phyloP scores from a whole-genome alignment of 108 stramenopile genomes.

The Nitzschia sp. region DNA sequence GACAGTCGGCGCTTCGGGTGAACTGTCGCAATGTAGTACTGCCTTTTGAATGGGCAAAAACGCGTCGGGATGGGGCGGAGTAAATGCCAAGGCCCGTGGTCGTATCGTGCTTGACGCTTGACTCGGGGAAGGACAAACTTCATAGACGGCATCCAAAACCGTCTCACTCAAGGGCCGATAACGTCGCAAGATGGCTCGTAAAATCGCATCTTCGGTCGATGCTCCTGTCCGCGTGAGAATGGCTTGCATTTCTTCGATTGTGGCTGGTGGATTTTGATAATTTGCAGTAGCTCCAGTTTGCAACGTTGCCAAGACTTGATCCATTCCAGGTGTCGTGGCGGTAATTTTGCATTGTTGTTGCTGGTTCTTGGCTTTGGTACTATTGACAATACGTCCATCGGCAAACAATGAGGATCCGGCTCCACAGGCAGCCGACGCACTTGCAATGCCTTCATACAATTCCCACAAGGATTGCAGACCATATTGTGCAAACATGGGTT shows the following conservation, averaged over 20 bases:
- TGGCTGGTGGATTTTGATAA: slow-evolving; percentile 7
- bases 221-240: slow-evolving; percentile 70
- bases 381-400: slow-evolving; percentile 36
- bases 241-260: slow-evolving; percentile 50
- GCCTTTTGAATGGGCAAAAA: slow-evolving; percentile 50
- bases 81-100: slow-evolving; percentile 61
- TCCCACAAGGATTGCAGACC: slow-evolving; percentile 80
- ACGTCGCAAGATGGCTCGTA: slow-evolving; percentile 70
- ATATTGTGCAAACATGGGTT: slow-evolving; percentile 82
- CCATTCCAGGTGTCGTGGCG: slow-evolving; percentile 75
- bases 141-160: slow-evolving; percentile 76
- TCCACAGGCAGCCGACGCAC: slow-evolving; percentile 53
- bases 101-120: slow-evolving; percentile 58
- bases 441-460: slow-evolving; percentile 70
- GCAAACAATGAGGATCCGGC: slow-evolving; percentile 54
- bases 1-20: slow-evolving; percentile 52
- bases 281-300: slow-evolving; percentile 53
- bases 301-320: slow-evolving; percentile 54
- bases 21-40: slow-evolving; percentile 55
- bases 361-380: slow-evolving; percentile 7
- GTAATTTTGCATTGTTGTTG: slow-evolving; percentile 53
- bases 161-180: slow-evolving; percentile 81
- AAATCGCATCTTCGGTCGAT: slow-evolving; percentile 63
- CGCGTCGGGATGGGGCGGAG: slow-evolving; percentile 23
- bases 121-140: slow-evolving; percentile 70